Evolutionary conservation across 1,284 basidiomycete species (phyloP).

Genomic region (Irpex sp.): DNA sequence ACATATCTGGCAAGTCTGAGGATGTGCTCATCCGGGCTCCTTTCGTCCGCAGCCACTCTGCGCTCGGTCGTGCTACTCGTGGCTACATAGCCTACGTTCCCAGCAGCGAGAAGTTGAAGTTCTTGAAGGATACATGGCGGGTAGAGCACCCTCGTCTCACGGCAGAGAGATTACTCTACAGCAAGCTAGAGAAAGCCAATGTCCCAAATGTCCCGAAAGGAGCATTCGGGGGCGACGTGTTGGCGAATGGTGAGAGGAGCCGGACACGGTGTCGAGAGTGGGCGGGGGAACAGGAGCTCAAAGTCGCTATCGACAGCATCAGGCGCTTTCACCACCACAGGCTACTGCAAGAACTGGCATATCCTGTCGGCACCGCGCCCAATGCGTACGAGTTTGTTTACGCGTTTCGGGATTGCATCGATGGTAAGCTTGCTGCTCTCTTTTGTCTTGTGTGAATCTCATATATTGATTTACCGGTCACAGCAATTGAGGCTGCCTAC

Average conservation of each 20-base stretch:
- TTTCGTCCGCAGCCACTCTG: not conserved
- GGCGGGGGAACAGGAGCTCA: not conserved
- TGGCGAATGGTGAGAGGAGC: not conserved
- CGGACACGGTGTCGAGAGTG: not conserved
- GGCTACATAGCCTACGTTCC: not conserved
- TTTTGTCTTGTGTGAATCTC: not conserved
- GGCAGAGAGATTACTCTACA: not conserved
- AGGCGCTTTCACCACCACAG: not conserved
- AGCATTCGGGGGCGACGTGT: conserved; percentile 1
- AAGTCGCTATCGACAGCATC: not conserved
- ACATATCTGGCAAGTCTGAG: not conserved
- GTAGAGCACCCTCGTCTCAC: not conserved
- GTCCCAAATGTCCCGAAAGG: not conserved
- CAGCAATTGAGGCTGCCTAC: not conserved
- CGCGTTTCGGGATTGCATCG: not conserved
- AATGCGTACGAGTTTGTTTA: not conserved
- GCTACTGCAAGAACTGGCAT: conserved; percentile 1
- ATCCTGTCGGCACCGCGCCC: not conserved
- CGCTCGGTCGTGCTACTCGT: not conserved
- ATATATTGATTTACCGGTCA: not conserved
- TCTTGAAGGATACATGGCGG: not conserved
- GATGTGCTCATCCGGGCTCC: not conserved
- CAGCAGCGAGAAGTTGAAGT: not conserved
- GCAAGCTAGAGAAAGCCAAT: not conserved
- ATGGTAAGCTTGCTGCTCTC: not conserved